phyloP scores from a whole-genome alignment of 2,329 filamentous ascomycete species.

The Trichoderma gracile region DNA sequence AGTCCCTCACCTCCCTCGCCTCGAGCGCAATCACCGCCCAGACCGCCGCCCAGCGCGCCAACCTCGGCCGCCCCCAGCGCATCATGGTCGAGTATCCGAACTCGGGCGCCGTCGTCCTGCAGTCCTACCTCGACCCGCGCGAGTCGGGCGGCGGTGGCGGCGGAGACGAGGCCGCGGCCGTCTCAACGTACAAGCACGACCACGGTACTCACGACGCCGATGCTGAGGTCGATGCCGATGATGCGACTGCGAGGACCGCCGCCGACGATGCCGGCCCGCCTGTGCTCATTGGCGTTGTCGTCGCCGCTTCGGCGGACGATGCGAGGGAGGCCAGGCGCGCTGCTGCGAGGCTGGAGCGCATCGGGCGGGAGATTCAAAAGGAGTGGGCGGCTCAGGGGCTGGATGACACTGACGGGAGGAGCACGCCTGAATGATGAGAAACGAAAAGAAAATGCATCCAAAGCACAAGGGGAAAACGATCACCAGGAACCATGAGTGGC shows the following conservation, averaged over 20 bases:
- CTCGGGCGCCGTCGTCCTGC: conserved; percentile 45
- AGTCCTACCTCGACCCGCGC: conserved; percentile 50
- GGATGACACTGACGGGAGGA: conserved; percentile 32
- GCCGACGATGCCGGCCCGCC: conserved; percentile 48
- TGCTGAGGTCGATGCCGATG: background rate
- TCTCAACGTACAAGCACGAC: conserved; percentile 26
- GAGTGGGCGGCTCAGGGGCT: conserved; percentile 47
- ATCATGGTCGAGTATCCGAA: conserved; percentile 59
- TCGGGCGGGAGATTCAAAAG: conserved; percentile 56
- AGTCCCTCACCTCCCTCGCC: conserved; percentile 55
- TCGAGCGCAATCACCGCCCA: conserved; percentile 55
- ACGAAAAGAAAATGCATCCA: too few relatives aligned
- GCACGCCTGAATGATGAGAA: conserved; percentile 31
- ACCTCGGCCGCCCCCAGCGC: conserved; percentile 55
- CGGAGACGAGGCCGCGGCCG: conserved; percentile 2
- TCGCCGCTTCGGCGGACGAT: conserved; percentile 51
- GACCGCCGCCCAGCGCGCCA: conserved; percentile 54
- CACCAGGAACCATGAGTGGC: background rate
- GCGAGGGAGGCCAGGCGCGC: conserved; percentile 54
- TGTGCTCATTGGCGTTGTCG: conserved; percentile 56
- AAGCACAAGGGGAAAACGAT: background rate
- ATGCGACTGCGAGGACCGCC: conserved; percentile 25
- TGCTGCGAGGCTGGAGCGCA: conserved; percentile 53
- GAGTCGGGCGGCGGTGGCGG: conserved; percentile 29
- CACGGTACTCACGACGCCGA: conserved; percentile 14